Evolutionary conservation across 345 rosid genomes (phyloP).

Genomic region (sweet orange (Citrus sinensis)): DVS_A1.0 CM039163.1:17190001-17190500

Average conservation of each 20-base stretch:
- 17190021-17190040: slow-evolving; percentile 23
- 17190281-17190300: slow-evolving; percentile 69
- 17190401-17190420: slow-evolving; percentile 60
- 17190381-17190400: slow-evolving; percentile 37
- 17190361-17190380: slow-evolving; percentile 37
- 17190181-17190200: slow-evolving; percentile 42
- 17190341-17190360: slow-evolving; percentile 55
- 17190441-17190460: slow-evolving; percentile 49
- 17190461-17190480: slow-evolving; percentile 50
- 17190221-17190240: slow-evolving; percentile 31
- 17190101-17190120: slow-evolving; percentile 34
- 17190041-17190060: slow-evolving; percentile 18
- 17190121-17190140: slow-evolving; percentile 26
- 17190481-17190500: slow-evolving; percentile 29
- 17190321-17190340: slow-evolving; percentile 60
- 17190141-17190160: slow-evolving; percentile 39
- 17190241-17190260: slow-evolving; percentile 54
- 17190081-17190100: slow-evolving; percentile 35
- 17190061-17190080: slow-evolving; percentile 5
- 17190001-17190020: slow-evolving; percentile 26
- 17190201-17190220: slow-evolving; percentile 25
- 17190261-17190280: slow-evolving; percentile 64
- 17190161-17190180: slow-evolving; percentile 20
- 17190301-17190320: slow-evolving; percentile 47
- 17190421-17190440: slow-evolving; percentile 52